phyloP scores from a whole-genome alignment of 305 asterid genomes.

The Rubia balearica region DNA sequence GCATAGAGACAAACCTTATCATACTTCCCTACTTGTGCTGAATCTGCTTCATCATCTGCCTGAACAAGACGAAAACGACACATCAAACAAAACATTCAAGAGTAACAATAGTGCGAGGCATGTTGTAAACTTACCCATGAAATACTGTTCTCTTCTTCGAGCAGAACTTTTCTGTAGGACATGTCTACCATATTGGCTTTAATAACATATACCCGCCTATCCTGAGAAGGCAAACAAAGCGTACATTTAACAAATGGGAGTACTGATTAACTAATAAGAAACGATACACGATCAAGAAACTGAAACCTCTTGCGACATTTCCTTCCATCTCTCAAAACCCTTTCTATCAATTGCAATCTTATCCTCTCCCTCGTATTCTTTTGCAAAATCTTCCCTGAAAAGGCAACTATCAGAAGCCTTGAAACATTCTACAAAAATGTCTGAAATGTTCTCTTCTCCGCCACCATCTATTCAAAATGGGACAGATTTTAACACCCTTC shows the following conservation, averaged over 20 bases:
- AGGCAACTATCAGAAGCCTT: constrained; percentile 15
- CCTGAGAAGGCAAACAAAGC: constrained; percentile 6
- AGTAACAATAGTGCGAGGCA: background rate
- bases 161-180: constrained; percentile 8
- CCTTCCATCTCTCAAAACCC: constrained; percentile 50
- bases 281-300: background rate
- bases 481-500: background rate
- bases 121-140: background rate
- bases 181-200: constrained; percentile 12
- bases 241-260: background rate
- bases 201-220: constrained; percentile 7
- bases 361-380: constrained; percentile 30
- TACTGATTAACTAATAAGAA: background rate
- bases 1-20: constrained; percentile 29
- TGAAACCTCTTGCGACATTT: constrained; percentile 27
- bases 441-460: background rate
- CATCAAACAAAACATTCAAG: background rate
- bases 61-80: constrained; percentile 14
- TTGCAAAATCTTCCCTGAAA: constrained; percentile 41
- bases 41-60: constrained; percentile 71
- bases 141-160: constrained; percentile 10
- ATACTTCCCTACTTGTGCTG: constrained; percentile 45
- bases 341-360: constrained; percentile 38
- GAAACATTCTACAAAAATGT: background rate
- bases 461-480: background rate